Evolutionary conservation across 2,329 filamentous ascomycete genomes (phyloP).

Genomic region (Pseudogymnoascus sp.): DNA sequence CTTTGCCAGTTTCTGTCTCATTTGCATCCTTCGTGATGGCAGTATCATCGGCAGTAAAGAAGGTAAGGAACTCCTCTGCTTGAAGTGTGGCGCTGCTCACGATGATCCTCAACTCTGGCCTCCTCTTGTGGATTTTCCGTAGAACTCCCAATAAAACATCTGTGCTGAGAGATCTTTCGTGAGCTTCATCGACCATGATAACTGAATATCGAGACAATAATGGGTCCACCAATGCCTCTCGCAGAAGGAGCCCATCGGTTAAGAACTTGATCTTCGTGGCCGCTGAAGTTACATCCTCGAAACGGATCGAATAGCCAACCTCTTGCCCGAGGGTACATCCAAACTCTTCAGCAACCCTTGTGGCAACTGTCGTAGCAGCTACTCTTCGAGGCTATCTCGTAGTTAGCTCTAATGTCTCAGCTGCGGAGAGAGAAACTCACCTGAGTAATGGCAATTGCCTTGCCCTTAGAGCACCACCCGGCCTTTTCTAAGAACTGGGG

Average conservation of each 20-base stretch:
- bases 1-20: constrained; percentile 26
- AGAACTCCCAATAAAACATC: constrained; percentile 83
- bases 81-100: constrained; percentile 91
- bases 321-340: constrained; percentile 80
- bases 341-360: constrained; percentile 82
- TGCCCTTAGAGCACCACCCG: constrained; percentile 81
- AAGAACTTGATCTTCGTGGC: constrained; percentile 88
- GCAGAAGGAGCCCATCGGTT: constrained; percentile 82
- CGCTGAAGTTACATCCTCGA: constrained; percentile 85
- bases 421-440: constrained; percentile 39
- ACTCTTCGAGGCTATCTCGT: constrained; percentile 69
- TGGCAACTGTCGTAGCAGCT: constrained; percentile 81
- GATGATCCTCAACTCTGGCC: constrained; percentile 76
- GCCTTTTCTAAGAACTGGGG: constrained; percentile 83
- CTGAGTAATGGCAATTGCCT: constrained; percentile 82
- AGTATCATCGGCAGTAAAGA: constrained; percentile 48
- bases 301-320: constrained; percentile 83
- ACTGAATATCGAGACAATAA: constrained; percentile 84
- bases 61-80: constrained; percentile 73
- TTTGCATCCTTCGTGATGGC: constrained; percentile 18
- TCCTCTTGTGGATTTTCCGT: constrained; percentile 77
- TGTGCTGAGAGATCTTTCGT: constrained; percentile 86
- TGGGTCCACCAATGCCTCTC: constrained; percentile 89
- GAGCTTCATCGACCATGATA: constrained; percentile 96
- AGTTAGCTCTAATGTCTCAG: constrained; percentile 9